Evolutionary conservation across 495 filamentous ascomycete species (phyloP).

Genomic region (Jackrogersella minutella): DNA sequence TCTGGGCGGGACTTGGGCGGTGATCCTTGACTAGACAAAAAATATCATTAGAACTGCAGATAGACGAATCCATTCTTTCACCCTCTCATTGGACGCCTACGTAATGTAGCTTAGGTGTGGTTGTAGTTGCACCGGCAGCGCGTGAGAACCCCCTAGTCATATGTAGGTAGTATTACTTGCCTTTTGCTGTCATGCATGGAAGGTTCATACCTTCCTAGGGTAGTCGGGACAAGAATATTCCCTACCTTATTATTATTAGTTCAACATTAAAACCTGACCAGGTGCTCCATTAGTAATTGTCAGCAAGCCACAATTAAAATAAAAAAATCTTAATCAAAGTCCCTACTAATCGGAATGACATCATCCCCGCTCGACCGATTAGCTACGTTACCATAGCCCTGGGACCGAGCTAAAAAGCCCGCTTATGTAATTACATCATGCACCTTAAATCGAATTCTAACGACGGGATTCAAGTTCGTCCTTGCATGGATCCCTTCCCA

Average conservation of each 20-base stretch:
- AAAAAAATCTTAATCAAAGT: not conserved
- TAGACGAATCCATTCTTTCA: conserved; percentile 24
- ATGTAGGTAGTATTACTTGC: not conserved
- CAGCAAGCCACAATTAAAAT: conserved; percentile 17
- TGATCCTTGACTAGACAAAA: conserved; percentile 13
- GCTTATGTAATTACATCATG: conserved; percentile 24
- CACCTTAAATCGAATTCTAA: conserved; percentile 1
- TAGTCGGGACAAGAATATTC: conserved; percentile 9
- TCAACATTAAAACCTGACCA: not conserved
- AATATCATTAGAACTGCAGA: conserved; percentile 20
- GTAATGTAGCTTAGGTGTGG: conserved; percentile 15
- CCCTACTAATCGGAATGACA: conserved; percentile 23
- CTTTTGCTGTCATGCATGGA: conserved; percentile 21
- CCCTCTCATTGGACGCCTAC: conserved; percentile 19
- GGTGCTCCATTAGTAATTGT: conserved; percentile 23
- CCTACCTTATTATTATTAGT: not conserved
- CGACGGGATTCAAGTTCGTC: not conserved
- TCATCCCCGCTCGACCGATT: conserved; percentile 36
- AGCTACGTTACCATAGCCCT: conserved; percentile 29
- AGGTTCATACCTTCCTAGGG: no score
- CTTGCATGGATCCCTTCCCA: not conserved
- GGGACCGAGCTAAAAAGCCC: conserved; percentile 31
- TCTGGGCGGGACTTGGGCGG: conserved; percentile 1
- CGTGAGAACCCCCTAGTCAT: conserved; percentile 4
- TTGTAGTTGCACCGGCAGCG: conserved; percentile 22